Evolutionary conservation across 2,329 filamentous ascomycete genomes (phyloP).

Genomic region (Cladosporium austrohemisphaericum): DNA sequence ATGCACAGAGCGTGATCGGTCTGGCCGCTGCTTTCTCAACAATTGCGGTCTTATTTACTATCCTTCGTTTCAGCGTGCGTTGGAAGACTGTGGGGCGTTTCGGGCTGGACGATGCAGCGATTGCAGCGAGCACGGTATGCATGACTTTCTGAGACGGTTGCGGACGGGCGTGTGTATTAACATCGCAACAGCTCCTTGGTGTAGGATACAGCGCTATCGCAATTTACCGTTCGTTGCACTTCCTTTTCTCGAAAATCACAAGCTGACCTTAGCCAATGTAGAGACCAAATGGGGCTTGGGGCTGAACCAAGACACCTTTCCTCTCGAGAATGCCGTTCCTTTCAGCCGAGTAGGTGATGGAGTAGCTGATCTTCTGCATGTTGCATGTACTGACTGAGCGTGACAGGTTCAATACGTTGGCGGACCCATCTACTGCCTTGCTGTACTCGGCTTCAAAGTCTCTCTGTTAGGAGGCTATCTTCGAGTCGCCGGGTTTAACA

Average conservation of each 20-base stretch:
- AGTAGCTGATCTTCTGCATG: background rate
- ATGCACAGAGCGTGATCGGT: slow-evolving; percentile 16
- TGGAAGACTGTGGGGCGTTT: slow-evolving; percentile 11
- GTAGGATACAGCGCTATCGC: slow-evolving; percentile 16
- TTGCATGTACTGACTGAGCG: background rate
- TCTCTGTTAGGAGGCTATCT: slow-evolving; percentile 17
- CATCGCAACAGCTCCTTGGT: slow-evolving; percentile 14
- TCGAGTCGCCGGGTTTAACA: slow-evolving; percentile 19
- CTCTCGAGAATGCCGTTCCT: slow-evolving; percentile 14
- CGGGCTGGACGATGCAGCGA: slow-evolving; percentile 16
- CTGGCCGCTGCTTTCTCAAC: slow-evolving; percentile 14
- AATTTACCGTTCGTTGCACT: slow-evolving; percentile 13
- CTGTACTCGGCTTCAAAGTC: slow-evolving; percentile 19
- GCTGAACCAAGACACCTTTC: slow-evolving; percentile 12
- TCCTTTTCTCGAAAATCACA: too few species aligned
- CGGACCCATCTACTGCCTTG: slow-evolving; percentile 18
- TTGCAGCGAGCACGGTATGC: slow-evolving; percentile 10
- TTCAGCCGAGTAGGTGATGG: slow-evolving; percentile 18
- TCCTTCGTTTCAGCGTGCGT: slow-evolving; percentile 12
- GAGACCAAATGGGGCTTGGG: slow-evolving; percentile 18
- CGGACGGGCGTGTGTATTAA: too few species aligned
- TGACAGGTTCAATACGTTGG: slow-evolving; percentile 16
- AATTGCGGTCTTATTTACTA: slow-evolving; percentile 12
- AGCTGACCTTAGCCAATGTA: too few species aligned
- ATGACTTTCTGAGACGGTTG: too few species aligned